Base-by-base conservation (phyloP, 371 early-diverging fungal genomes). In the Coemansia sp. region DNA sequence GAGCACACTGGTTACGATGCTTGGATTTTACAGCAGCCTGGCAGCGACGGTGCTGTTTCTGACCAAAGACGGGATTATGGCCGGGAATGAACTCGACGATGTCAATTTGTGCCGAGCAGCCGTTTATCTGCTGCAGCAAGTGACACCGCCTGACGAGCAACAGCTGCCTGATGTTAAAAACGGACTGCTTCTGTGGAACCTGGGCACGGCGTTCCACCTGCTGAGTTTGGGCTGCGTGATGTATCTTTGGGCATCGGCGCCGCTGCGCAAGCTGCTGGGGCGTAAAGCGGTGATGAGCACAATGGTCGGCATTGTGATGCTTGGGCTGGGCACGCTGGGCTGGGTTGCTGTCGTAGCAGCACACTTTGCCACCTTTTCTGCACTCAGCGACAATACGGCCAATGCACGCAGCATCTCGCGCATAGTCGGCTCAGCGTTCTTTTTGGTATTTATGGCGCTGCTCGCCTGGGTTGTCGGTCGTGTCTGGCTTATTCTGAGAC, bases 51-150 rank as follows among this genome's bases (percentile, higher is more conserved):
- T 46, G 26, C 51, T 76, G 62, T 71, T 68, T 21, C 40, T 72
- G 51, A 65, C 48, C 21, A 72, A 71, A 54, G 77, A 76, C 48
- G 69, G 61, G n/a, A 58, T 76, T 8, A 76, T 76, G 77, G 68
- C 77, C 1, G 19, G 19, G 15, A 68, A 68, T 56, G 77, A 76
- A 61, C 40, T 76, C 12, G 61, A 76, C 13, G 77, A 76, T 39
- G 77, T 76, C 3, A 21, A 57, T 6, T 40, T 72, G 24, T 76
- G 77, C 41, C 65, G 71, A 1, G 53, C 65, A 2, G 67, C 77
- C 4, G 63, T 76, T 8, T 76, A 76, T 15, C 6, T 60, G 55
- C 58, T 40, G 23, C 58, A 55, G 9, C 32, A 19, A 1, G 77
- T 76, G 29, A 51, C 48, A 28, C 77, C 77, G 29, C 65, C 63